A percentile compares a stretch with the other conserved stretches of the same genome.
Conservation (phyloP, 768 basidiomycete species). For the Boletales sp. region DNA sequence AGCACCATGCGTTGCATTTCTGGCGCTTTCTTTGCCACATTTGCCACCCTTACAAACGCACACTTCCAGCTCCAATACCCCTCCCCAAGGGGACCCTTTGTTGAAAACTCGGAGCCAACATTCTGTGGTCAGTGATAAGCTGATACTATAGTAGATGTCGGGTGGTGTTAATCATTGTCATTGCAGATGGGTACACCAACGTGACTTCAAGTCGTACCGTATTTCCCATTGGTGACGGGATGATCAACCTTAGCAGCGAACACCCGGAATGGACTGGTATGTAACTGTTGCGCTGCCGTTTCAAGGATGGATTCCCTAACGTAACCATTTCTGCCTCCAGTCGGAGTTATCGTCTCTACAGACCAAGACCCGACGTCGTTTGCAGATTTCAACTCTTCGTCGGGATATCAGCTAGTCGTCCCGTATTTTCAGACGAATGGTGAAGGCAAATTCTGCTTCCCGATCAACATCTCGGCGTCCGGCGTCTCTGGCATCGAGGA, state of each 20-base stretch:
- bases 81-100: conserved; percentile 67
- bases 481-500: conserved; percentile 43
- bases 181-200: conserved; percentile 37
- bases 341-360: conserved; percentile 42
- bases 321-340: conserved; percentile 34
- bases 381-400: conserved; percentile 49
- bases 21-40: too few species aligned
- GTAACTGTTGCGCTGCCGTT: too few species aligned
- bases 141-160: background rate
- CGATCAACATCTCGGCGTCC: conserved; percentile 53
- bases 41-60: conserved; percentile 43
- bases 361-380: conserved; percentile 54
- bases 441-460: conserved; percentile 64
- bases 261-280: conserved; percentile 38
- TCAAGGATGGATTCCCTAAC: background rate
- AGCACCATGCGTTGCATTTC: too few species aligned
- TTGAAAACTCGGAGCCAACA: conserved; percentile 50
- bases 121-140: conserved; percentile 59
- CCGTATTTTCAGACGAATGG: conserved; percentile 49
- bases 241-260: conserved; percentile 52
- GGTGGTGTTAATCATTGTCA: background rate
- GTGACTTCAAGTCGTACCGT: conserved; percentile 46
- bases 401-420: conserved; percentile 35
- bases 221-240: conserved; percentile 64
- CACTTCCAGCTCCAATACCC: conserved; percentile 85